phyloP scores from a whole-genome alignment of 768 basidiomycete genomes.

The Amanita pseudoporphyria region DNA sequence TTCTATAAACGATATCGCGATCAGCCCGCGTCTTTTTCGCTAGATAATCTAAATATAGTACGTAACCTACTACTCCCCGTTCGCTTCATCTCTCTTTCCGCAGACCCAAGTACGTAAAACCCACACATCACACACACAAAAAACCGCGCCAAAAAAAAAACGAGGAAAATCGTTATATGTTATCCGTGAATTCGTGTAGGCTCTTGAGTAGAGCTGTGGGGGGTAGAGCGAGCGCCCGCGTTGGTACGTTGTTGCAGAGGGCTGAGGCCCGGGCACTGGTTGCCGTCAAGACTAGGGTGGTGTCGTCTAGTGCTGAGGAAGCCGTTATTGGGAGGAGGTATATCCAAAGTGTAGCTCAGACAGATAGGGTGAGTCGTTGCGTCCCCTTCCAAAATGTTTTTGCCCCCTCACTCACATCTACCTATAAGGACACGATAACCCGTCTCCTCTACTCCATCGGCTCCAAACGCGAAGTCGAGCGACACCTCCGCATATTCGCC shows the following conservation, averaged over 20 bases:
- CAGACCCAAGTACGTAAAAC: too few species aligned
- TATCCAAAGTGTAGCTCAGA: constrained; percentile 59
- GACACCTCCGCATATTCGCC: constrained; percentile 96
- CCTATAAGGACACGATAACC: constrained; percentile 84
- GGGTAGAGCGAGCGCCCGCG: not conserved
- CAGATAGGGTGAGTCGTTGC: constrained; percentile 58
- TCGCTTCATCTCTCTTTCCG: too few species aligned
- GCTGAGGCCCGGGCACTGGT: not conserved
- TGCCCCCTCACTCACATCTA: not conserved
- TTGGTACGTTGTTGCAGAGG: not conserved
- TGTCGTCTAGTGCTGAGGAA: not conserved
- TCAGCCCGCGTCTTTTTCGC: too few species aligned
- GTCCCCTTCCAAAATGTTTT: constrained; percentile 10
- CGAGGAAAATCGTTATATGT: not conserved
- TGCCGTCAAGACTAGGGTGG: not conserved
- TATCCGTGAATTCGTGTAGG: not conserved
- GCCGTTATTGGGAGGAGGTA: not conserved
- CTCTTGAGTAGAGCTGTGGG: constrained; percentile 2
- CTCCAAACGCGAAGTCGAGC: constrained; percentile 94
- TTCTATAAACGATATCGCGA: too few species aligned
- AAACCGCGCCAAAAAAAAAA: not conserved
- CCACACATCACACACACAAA: too few species aligned
- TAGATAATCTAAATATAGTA: too few species aligned
- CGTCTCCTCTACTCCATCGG: constrained; percentile 95
- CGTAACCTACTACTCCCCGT: too few species aligned